A percentile compares a stretch with the other conserved stretches of the same genome.
Conservation (phyloP, 139 green algal genomes). For the Marvania coccoides region DNA sequence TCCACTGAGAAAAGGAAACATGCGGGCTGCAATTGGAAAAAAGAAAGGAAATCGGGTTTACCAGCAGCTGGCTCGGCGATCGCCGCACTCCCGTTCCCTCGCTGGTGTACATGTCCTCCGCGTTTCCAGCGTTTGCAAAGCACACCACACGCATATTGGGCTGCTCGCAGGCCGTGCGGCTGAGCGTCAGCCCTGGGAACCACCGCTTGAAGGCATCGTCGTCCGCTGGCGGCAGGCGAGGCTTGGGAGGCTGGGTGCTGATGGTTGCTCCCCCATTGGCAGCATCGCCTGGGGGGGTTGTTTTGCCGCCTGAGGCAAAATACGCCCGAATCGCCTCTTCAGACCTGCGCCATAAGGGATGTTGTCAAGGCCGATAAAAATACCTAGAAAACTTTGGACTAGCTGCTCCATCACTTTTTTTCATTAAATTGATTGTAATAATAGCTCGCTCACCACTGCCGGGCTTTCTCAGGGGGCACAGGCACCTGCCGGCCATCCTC, state of each 20-base stretch:
- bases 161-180: conserved; percentile 17
- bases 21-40: too few relatives aligned
- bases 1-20: background rate
- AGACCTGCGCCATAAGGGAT: conserved; percentile 22
- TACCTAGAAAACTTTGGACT: too few relatives aligned
- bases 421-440: too few relatives aligned
- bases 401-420: too few relatives aligned
- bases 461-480: conserved; percentile 1
- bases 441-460: conserved; percentile 3
- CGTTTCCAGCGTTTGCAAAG: conserved; percentile 67
- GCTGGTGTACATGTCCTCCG: conserved; percentile 83
- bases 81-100: conserved; percentile 63
- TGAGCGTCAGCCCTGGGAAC: conserved; percentile 47
- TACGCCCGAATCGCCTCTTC: conserved; percentile 26
- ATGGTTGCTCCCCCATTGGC: background rate
- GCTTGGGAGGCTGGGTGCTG: too few relatives aligned
- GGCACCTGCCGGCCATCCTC: background rate
- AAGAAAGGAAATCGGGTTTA: background rate
- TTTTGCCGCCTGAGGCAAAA: background rate
- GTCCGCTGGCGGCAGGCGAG: conserved; percentile 2
- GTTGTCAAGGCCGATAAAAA: background rate
- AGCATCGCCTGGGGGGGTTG: background rate
- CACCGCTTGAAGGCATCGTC: conserved; percentile 26
- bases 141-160: conserved; percentile 55
- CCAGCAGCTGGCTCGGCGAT: conserved; percentile 54